Evolutionary conservation across 2,329 filamentous ascomycete species (phyloP).

Genomic region (Beauveria medogensis): DNA sequence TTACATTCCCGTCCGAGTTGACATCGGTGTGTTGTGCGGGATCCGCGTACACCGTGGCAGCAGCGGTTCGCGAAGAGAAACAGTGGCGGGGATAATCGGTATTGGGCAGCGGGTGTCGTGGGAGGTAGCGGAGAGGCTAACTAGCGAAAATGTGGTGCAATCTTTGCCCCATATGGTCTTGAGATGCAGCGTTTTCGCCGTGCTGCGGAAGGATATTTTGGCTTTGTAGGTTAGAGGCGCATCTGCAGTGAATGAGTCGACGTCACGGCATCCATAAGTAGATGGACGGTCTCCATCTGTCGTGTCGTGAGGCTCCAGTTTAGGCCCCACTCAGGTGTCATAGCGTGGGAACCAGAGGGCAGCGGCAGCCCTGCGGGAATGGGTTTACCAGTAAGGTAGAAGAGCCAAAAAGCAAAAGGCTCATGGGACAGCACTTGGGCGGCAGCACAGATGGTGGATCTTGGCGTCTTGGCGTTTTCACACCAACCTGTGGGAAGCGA

Average conservation of each 20-base stretch:
- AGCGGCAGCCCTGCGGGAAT: neutral
- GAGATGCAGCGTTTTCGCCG: neutral
- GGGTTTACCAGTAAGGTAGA: no score
- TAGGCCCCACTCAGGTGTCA: constrained; percentile 8
- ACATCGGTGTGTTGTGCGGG: neutral
- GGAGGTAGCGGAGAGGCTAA: neutral
- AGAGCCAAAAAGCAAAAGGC: neutral
- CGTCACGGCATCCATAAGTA: constrained; percentile 7
- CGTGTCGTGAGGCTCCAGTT: constrained; percentile 9
- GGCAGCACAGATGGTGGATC: neutral
- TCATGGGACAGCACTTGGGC: neutral
- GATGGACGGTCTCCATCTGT: neutral
- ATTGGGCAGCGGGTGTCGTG: neutral
- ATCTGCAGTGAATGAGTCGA: neutral
- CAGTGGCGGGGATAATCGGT: neutral
- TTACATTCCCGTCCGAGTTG: neutral
- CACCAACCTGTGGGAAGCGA: neutral
- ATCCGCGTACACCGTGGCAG: neutral
- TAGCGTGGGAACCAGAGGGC: constrained; percentile 5
- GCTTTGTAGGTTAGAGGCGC: neutral
- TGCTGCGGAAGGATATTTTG: neutral
- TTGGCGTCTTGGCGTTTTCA: constrained; percentile 7
- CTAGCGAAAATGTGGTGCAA: neutral
- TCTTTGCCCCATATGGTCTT: neutral
- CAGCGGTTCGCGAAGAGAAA: neutral